Evolutionary conservation across 768 basidiomycete species (phyloP), one percentile per base, ranked within the genome.

Genomic region (Cystobasidium tubakii): DNA sequence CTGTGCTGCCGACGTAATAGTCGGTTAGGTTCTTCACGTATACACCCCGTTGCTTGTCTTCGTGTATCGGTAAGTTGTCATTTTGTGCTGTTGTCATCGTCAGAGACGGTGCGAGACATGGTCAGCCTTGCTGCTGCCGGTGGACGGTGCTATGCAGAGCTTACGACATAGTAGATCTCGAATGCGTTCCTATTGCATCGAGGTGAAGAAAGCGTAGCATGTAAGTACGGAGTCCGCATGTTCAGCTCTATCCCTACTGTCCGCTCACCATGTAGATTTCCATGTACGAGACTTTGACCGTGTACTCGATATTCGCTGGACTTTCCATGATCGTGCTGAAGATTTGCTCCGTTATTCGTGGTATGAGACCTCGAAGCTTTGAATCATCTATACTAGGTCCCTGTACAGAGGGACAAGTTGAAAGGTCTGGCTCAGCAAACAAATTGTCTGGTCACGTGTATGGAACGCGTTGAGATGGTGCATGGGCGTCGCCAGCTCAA

Each of bases 261-360:
- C 12, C 15, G 12, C 54, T 57, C 44, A 71, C 69, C 75, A 98
- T 85, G 82, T 99, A 99, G 74, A 99, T 98, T 83, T 99, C 96
- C 95, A 99, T 97, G 82, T 98, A 99, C 42, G 92, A 96, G 65
- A 97, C 96, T 83, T 99, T 99, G 81, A 99, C 96, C 76, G 97
- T 88, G 81, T 99, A 99, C 82, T 99, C 96, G 73, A 99, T 84
- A 81, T 92, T 91, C 42, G 90, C 86, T 77, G 97, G 95, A 70
- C 93, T 95, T 79, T 92, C 88, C 73, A 96, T 89, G 80, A 99
- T 99, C 63, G 92, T 92, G 76, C 93, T 90, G 82, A 99, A 99
- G 80, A 99, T 96, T 82, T 99, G 96, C 81, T 99, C 94, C 2
- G 95, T 95, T 76, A 99, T 97, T 69, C 96, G 89, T 66, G 96